Percentiles rank a stretch among this genome's conserved stretches.
These are phyloP conservation scores for Chaetomium fimeti DNA, from an alignment of 495 filamentous ascomycete species.

Conservation along the genomic window DNA sequence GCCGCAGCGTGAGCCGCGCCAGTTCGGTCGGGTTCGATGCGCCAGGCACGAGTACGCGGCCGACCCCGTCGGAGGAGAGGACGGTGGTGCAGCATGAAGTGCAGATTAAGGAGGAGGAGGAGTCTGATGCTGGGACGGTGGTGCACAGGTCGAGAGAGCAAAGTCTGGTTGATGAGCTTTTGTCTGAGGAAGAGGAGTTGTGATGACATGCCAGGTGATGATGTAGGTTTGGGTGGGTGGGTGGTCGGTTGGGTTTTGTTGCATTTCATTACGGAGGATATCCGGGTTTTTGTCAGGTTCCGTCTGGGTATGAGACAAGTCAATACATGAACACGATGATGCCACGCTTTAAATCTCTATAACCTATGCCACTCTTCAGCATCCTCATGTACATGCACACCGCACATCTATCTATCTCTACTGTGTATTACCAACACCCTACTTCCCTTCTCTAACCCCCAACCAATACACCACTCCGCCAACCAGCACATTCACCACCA, in stretches of 20 bases:
- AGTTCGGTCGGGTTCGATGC: conserved; percentile 29
- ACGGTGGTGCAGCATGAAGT: neutral
- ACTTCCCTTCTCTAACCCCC: conserved; percentile 29
- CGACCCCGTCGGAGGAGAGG: conserved; percentile 24
- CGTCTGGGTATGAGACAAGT: neutral
- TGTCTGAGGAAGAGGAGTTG: conserved; percentile 42
- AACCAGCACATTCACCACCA: conserved; percentile 62
- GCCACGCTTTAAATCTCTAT: neutral
- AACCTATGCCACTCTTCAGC: neutral
- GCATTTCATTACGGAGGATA: conserved; percentile 7
- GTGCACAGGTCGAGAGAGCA: conserved; percentile 13
- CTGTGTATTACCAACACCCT: neutral
- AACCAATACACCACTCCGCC: conserved; percentile 58
- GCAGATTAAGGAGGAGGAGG: conserved; percentile 26
- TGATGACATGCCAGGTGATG: conserved; percentile 6
- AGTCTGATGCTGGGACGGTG: conserved; percentile 18
- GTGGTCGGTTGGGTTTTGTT: neutral
- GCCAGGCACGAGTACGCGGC: conserved; percentile 30
- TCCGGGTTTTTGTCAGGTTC: conserved; percentile 6
- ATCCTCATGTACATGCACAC: neutral
- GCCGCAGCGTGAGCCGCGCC: conserved; percentile 41
- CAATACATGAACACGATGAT: conserved; percentile 7
- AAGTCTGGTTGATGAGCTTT: conserved; percentile 43
- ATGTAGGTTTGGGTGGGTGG: conserved; percentile 1
- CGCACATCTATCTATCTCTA: neutral